Conservation (phyloP, 352 stramenopile species). For the Globisporangium alternatum region DNA sequence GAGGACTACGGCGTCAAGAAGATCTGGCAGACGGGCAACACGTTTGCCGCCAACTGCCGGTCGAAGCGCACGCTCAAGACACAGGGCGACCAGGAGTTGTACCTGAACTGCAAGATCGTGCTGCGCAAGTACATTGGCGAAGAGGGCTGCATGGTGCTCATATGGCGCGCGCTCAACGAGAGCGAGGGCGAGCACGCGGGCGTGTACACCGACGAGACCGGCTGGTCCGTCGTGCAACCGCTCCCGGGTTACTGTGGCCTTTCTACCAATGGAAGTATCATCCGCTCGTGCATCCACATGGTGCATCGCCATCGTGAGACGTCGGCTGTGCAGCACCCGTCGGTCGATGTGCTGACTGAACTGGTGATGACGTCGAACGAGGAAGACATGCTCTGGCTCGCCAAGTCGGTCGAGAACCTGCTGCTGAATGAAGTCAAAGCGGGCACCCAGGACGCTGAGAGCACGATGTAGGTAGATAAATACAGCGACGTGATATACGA, state of each 20-base stretch:
- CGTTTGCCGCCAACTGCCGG: neutral
- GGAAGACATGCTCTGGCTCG: neutral
- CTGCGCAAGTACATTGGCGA: slow-evolving; percentile 1
- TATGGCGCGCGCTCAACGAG: slow-evolving; percentile 13
- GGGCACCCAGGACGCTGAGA: neutral
- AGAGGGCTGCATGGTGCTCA: slow-evolving; percentile 11
- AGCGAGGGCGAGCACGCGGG: neutral
- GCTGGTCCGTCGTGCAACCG: slow-evolving; percentile 6
- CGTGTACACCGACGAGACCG: slow-evolving; percentile 11
- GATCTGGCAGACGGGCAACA: slow-evolving; percentile 5
- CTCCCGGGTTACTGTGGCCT: neutral
- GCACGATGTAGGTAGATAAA: neutral
- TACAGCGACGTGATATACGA: no score
- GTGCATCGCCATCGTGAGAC: neutral
- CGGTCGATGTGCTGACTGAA: neutral
- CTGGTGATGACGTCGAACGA: neutral
- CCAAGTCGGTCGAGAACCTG: slow-evolving; percentile 8
- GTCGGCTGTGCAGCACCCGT: neutral
- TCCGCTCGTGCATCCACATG: slow-evolving; percentile 9
- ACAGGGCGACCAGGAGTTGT: neutral
- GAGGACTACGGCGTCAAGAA: neutral
- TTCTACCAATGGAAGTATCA: neutral
- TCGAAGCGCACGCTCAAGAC: neutral
- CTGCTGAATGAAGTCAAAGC: slow-evolving; percentile 1
- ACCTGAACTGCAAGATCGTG: neutral